phyloP scores from a whole-genome alignment of 495 filamentous ascomycete species.

The Aspergillus coremiiformis region DNA sequence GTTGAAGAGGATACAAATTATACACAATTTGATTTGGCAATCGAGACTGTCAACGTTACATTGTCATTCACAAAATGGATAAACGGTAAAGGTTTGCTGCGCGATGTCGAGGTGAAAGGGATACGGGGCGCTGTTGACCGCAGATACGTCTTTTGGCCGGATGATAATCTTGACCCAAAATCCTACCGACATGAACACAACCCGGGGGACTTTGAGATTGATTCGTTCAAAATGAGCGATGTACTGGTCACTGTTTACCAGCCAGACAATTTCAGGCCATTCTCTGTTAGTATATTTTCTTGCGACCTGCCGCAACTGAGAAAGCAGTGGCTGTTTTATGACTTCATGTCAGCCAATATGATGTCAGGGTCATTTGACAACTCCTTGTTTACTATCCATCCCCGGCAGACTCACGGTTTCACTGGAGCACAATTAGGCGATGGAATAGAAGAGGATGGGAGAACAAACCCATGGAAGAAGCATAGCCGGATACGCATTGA shows the following conservation, averaged over 20 bases:
- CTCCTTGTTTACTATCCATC: constrained; percentile 94
- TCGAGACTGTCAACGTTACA: constrained; percentile 92
- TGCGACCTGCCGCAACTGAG: constrained; percentile 88
- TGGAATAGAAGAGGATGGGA: constrained; percentile 44
- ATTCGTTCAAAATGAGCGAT: constrained; percentile 92
- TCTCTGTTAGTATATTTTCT: constrained; percentile 88
- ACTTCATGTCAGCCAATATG: constrained; percentile 88
- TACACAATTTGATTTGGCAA: constrained; percentile 92
- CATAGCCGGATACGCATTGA: constrained; percentile 86
- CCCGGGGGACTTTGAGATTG: constrained; percentile 92
- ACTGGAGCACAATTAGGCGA: constrained; percentile 49
- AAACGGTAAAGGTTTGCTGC: constrained; percentile 87
- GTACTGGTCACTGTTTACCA: constrained; percentile 88
- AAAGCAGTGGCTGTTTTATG: constrained; percentile 97
- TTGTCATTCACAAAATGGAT: constrained; percentile 98
- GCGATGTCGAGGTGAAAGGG: constrained; percentile 88
- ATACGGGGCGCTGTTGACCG: constrained; percentile 95
- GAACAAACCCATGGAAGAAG: constrained; percentile 73
- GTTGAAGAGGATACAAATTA: constrained; percentile 90
- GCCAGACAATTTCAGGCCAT: constrained; percentile 81
- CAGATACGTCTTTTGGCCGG: constrained; percentile 65
- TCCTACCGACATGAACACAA: constrained; percentile 79
- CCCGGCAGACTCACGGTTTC: constrained; percentile 72
- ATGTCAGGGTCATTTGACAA: constrained; percentile 95
- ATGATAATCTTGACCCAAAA: constrained; percentile 72